Evolutionary conservation across 495 filamentous ascomycete species (phyloP), one percentile per base, ranked within the genome.

Genomic region (Thermochaetoides thermophila): DNA sequence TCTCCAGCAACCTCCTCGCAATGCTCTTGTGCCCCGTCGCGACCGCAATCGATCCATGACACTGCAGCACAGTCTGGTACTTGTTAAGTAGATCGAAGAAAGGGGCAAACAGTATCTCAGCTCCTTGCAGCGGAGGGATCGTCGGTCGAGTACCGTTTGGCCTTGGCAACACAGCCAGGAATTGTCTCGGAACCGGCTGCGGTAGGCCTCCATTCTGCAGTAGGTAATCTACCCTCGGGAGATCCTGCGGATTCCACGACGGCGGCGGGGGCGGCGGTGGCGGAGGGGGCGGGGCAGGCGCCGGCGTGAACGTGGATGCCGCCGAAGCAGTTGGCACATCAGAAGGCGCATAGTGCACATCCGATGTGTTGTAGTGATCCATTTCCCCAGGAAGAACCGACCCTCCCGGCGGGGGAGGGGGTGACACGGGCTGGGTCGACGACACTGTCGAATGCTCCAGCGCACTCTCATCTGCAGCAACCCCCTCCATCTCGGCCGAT

Each of bases 1-100:
- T 76, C 49, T 99, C 89, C n/a, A 96, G 68, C 16, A 96, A 54
- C 23, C 85, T 71, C 2, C 91, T 75, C n/a, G 91, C 91, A 23
- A 96, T 78, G 5, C 86, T 94, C 31, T 78, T 73, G 56, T 96
- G 95, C 2, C 91, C 91, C 4, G 91, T 96, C 15, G 89, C 89
- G 0, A 99, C 91, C 5, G 91, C 91, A 11, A 99, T 54, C 5
- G 85, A 94, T 2, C 91, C 91, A 48, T 77, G 84, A 30, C 76
- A 78, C 13, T 61, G 59, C 36, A 96, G 69, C 7, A 99, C 84
- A 6, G 73, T 66, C 31, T 75, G 63, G 49, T 94, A 96, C 36
- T 87, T 78, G 45, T 93, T 82, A 13, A 99, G 62, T 9, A 93
- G 62, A 28, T 71, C 72, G 45, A 80, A 76, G 44, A 84, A 77